These are phyloP conservation scores for Suillus brevipes DNA, from an alignment of 768 basidiomycete genomes.

Conservation along the genomic window DNA sequence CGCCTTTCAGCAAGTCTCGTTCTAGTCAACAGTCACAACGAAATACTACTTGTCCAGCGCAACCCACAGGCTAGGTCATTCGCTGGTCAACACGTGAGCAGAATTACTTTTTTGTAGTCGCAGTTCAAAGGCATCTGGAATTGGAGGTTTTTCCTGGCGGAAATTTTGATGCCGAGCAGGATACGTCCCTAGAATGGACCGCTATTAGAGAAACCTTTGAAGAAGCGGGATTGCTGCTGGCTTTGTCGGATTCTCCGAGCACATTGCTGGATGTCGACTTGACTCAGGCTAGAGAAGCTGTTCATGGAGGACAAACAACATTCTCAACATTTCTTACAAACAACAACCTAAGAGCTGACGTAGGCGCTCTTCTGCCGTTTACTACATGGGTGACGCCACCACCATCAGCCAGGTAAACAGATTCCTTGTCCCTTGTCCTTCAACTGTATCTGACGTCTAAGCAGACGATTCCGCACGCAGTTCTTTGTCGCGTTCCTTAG, in stretches of 20 bases:
- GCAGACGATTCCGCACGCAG: slow-evolving; percentile 68
- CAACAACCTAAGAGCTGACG: slow-evolving; percentile 45
- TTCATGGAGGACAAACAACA: slow-evolving; percentile 51
- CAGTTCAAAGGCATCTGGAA: slow-evolving; percentile 7
- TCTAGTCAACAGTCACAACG: slow-evolving; percentile 64
- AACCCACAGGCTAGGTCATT: slow-evolving; percentile 65
- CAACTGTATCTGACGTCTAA: slow-evolving; percentile 6
- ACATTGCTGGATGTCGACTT: slow-evolving; percentile 38
- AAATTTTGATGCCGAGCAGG: slow-evolving; percentile 62
- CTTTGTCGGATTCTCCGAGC: slow-evolving; percentile 35
- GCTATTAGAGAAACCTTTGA: slow-evolving; percentile 80
- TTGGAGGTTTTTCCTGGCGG: slow-evolving; percentile 76
- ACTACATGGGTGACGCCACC: slow-evolving; percentile 76
- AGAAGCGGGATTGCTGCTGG: slow-evolving; percentile 68
- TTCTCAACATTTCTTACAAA: slow-evolving; percentile 56
- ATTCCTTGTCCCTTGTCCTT: not conserved
- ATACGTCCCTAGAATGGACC: slow-evolving; percentile 54
- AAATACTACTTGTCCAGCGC: slow-evolving; percentile 68
- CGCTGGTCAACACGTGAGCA: slow-evolving; percentile 63
- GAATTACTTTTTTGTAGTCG: not conserved
- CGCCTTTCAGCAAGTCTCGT: slow-evolving; percentile 69
- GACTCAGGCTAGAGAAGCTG: slow-evolving; percentile 53
- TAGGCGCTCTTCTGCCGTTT: slow-evolving; percentile 58
- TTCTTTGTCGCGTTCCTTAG: slow-evolving; percentile 69
- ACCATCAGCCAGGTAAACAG: slow-evolving; percentile 46